Evolutionary conservation across 176 grass and related monocot species (phyloP).

Genomic region (Eragrostis nindensis): DNA sequence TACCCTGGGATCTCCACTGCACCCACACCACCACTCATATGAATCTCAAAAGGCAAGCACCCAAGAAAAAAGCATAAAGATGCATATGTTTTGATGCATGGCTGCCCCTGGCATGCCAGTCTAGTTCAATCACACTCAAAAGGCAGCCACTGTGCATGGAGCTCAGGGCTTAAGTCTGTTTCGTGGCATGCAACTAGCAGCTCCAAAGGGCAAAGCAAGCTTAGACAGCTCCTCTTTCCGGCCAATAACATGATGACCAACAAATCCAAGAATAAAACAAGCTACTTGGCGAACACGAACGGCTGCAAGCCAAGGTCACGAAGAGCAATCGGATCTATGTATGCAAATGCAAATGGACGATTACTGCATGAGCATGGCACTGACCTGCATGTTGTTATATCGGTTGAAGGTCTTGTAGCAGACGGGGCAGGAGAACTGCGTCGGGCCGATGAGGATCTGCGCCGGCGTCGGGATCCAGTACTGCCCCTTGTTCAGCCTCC

Average conservation of each 20-base stretch:
- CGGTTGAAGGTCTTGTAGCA: slow-evolving; percentile 97
- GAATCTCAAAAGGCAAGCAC: slow-evolving; percentile 51
- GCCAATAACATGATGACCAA: slow-evolving; percentile 16
- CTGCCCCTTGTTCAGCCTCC: slow-evolving; percentile 97
- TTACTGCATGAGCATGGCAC: neutral
- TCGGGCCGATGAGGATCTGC: slow-evolving; percentile 96
- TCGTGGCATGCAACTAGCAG: slow-evolving; percentile 40
- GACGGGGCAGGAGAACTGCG: slow-evolving; percentile 99
- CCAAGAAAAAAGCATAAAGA: slow-evolving; percentile 74
- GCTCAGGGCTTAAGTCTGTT: slow-evolving; percentile 38
- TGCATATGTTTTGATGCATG: slow-evolving; percentile 46
- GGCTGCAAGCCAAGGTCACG: neutral
- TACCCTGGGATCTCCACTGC: slow-evolving; percentile 63
- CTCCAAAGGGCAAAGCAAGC: slow-evolving; percentile 33
- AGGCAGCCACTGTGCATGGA: slow-evolving; percentile 58
- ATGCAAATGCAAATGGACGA: neutral
- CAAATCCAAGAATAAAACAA: slow-evolving; percentile 20
- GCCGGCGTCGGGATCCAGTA: slow-evolving; percentile 99
- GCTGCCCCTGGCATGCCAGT: slow-evolving; percentile 70
- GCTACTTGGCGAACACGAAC: slow-evolving; percentile 7
- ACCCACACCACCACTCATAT: slow-evolving; percentile 32
- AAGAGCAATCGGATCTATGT: neutral
- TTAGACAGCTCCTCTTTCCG: neutral
- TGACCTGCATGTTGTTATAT: slow-evolving; percentile 99
- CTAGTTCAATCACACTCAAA: slow-evolving; percentile 97